phyloP scores from a whole-genome alignment of 345 rosid genomes.

The Trapa bicornis region DNA sequence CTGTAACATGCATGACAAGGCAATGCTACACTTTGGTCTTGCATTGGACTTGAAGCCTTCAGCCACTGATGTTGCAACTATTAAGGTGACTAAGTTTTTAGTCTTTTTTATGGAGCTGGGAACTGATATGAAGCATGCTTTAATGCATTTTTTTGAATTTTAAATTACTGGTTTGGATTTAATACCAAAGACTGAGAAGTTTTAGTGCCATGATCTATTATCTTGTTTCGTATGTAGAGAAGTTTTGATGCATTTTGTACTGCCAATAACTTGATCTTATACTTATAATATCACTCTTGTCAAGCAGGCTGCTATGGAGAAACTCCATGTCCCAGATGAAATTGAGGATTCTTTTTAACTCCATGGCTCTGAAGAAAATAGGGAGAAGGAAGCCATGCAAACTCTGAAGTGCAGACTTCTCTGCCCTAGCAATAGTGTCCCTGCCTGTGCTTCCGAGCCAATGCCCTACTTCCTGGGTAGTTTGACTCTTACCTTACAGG shows the following conservation, averaged over 20 bases:
- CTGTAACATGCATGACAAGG: slow-evolving; percentile 63
- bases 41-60: slow-evolving; percentile 97
- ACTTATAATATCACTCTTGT: neutral
- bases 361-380: neutral
- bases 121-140: neutral
- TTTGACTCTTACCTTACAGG: neutral
- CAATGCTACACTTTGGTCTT: slow-evolving; percentile 86
- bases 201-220: neutral
- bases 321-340: slow-evolving; percentile 92
- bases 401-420: slow-evolving; percentile 12
- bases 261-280: neutral
- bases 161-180: too few species aligned
- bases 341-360: slow-evolving; percentile 49
- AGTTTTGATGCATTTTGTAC: neutral
- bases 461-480: slow-evolving; percentile 10
- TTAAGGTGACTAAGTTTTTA: slow-evolving; percentile 44
- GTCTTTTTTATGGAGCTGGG: neutral
- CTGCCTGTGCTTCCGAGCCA: slow-evolving; percentile 38
- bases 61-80: slow-evolving; percentile 77
- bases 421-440: slow-evolving; percentile 10
- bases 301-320: slow-evolving; percentile 90
- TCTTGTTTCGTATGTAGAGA: neutral
- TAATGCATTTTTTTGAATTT: neutral
- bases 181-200: neutral
- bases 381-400: slow-evolving; percentile 4